Evolutionary conservation across 139 green algal species (phyloP).

Genomic region (Chlamydomonas incerta): DNA sequence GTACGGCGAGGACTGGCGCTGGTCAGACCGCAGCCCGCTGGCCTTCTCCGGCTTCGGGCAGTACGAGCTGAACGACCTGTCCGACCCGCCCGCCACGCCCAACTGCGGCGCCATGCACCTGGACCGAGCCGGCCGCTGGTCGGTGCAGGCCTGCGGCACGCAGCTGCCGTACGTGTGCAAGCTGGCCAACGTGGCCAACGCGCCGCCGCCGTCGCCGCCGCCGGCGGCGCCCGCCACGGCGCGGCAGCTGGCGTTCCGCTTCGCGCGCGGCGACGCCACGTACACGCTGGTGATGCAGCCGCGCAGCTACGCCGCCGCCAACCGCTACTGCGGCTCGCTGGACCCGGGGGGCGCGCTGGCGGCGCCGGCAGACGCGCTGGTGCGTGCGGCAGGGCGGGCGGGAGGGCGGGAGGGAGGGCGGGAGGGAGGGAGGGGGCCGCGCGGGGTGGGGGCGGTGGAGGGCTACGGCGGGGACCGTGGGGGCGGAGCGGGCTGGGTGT

Average conservation of each 20-base stretch:
- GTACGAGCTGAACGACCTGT: background rate
- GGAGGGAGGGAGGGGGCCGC: background rate
- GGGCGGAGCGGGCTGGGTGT: too few species aligned
- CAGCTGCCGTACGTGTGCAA: slow-evolving; percentile 14
- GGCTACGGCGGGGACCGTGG: too few species aligned
- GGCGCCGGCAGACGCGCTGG: background rate
- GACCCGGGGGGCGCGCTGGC: slow-evolving; percentile 10
- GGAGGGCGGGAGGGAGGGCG: too few species aligned
- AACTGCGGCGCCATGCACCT: slow-evolving; percentile 29
- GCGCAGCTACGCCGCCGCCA: slow-evolving; percentile 13
- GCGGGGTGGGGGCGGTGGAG: too few species aligned
- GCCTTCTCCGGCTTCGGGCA: slow-evolving; percentile 24
- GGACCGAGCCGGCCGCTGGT: slow-evolving; percentile 27
- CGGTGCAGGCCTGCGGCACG: background rate
- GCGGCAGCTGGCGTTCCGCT: slow-evolving; percentile 5
- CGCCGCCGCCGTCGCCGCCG: slow-evolving; percentile 15
- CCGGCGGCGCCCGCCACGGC: background rate
- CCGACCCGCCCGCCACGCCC: background rate
- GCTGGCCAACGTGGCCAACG: background rate
- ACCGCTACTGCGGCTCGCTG: slow-evolving; percentile 4
- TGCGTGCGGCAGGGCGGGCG: background rate
- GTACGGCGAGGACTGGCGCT: slow-evolving; percentile 17
- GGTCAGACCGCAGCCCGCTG: slow-evolving; percentile 11
- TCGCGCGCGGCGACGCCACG: background rate
- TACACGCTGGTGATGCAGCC: slow-evolving; percentile 23